These are phyloP conservation scores for Zygosaccharomyces bailii DNA, from an alignment of 805 yeast genomes.

Conservation along the genomic window DNA sequence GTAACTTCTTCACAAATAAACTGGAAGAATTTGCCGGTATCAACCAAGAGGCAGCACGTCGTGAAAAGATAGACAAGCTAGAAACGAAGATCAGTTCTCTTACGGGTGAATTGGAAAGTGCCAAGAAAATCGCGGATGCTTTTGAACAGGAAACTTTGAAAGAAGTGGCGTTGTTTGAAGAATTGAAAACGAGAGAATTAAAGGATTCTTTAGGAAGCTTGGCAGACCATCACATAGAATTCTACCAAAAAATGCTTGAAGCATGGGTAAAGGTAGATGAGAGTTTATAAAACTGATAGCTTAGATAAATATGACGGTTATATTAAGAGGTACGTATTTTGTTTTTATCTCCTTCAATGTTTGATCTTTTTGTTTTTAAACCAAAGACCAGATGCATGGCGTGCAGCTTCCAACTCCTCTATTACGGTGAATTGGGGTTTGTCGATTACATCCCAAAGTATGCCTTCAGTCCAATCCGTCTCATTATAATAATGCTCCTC, in stretches of 20 bases:
- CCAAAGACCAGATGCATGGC: conserved; percentile 12
- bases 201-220: conserved; percentile 65
- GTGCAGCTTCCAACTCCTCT: conserved; percentile 12
- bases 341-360: conserved; percentile 4
- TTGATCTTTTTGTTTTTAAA: conserved; percentile 16
- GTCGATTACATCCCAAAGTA: conserved; percentile 32
- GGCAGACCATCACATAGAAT: conserved; percentile 71
- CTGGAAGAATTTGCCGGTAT: conserved; percentile 62
- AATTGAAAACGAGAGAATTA: conserved; percentile 73
- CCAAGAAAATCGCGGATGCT: conserved; percentile 48
- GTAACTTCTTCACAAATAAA: conserved; percentile 52
- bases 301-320: conserved; percentile 5
- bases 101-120: conserved; percentile 47
- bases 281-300: conserved; percentile 21
- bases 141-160: conserved; percentile 56
- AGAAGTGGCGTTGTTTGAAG: conserved; percentile 68
- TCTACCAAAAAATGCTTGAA: conserved; percentile 62
- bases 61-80: conserved; percentile 49
- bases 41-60: conserved; percentile 53
- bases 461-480: conserved; percentile 18
- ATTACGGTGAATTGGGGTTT: conserved; percentile 16
- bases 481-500: conserved; percentile 15
- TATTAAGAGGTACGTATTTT: conserved; percentile 5
- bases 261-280: conserved; percentile 65
- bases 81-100: conserved; percentile 48